These are phyloP conservation scores for Immersiporthe knoxdaviesiana DNA, from an alignment of 2,329 filamentous ascomycete species.

Conservation along the genomic window DNA sequence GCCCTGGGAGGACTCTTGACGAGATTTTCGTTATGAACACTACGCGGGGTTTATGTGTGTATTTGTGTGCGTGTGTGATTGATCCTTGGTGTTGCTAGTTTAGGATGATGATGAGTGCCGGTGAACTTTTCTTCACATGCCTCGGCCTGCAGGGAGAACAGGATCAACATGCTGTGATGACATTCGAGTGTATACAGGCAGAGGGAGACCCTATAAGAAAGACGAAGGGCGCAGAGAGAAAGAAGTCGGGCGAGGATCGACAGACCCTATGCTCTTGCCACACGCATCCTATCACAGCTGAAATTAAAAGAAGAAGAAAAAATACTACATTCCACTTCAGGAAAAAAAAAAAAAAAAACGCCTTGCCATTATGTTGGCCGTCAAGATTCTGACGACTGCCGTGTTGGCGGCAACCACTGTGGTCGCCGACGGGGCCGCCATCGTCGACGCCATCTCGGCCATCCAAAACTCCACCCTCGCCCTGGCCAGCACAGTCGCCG, in stretches of 20 bases:
- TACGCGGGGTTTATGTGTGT: neutral
- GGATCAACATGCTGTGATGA: neutral
- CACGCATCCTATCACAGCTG: neutral
- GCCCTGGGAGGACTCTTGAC: neutral
- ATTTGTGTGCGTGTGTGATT: too few relatives aligned
- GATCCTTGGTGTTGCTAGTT: neutral
- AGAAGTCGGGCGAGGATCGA: neutral
- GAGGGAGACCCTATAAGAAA: neutral
- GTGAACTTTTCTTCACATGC: neutral
- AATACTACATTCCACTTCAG: neutral
- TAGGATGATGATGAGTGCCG: neutral
- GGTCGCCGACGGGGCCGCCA: conserved; percentile 41
- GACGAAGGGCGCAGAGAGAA: neutral
- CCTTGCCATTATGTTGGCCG: conserved; percentile 19
- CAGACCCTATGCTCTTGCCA: neutral
- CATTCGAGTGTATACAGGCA: neutral
- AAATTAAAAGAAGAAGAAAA: too few relatives aligned
- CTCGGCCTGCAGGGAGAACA: neutral
- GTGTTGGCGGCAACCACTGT: conserved; percentile 23
- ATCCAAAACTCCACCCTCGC: conserved; percentile 40
- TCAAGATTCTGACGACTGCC: conserved; percentile 15
- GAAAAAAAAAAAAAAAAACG: too few relatives aligned
- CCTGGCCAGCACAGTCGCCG: conserved; percentile 41
- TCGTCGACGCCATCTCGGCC: conserved; percentile 41
- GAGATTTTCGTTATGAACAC: neutral